A percentile compares a stretch with the other conserved stretches of the same genome.
These are phyloP conservation scores for Kodamaea anthophila DNA, from an alignment of 1,139 yeast species.

Conservation along the genomic window DNA sequence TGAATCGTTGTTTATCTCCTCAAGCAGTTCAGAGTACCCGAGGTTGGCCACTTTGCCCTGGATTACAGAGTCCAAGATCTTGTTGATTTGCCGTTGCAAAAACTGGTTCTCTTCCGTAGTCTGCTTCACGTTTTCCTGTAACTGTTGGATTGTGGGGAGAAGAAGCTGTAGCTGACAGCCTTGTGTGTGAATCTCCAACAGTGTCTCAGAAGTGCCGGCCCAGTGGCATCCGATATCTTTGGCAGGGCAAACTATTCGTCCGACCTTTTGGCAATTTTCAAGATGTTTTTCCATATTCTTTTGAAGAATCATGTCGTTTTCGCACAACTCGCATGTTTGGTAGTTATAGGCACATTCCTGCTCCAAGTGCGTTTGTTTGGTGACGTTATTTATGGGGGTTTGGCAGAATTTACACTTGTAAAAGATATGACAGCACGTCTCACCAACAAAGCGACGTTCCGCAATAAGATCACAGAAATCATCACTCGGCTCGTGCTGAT, in stretches of 20 bases:
- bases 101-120: constrained; percentile 17
- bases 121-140: constrained; percentile 12
- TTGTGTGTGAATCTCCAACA: constrained; percentile 33
- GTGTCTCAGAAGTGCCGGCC: constrained; percentile 33
- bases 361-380: constrained; percentile 29
- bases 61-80: constrained; percentile 41
- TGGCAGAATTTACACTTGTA: constrained; percentile 39
- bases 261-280: constrained; percentile 29
- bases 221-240: constrained; percentile 36
- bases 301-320: constrained; percentile 35
- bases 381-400: constrained; percentile 23
- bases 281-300: constrained; percentile 29
- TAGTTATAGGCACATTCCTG: constrained; percentile 37
- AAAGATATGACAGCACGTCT: constrained; percentile 29
- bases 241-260: constrained; percentile 36
- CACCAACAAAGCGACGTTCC: constrained; percentile 18
- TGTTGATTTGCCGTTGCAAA: constrained; percentile 39
- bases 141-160: constrained; percentile 22
- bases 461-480: constrained; percentile 14
- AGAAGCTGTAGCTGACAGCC: constrained; percentile 31
- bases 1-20: constrained; percentile 35
- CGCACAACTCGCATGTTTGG: constrained; percentile 34
- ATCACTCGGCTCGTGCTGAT: neutral
- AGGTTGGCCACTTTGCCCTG: constrained; percentile 49
- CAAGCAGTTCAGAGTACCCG: constrained; percentile 44